phyloP scores from a whole-genome alignment of 2,329 filamentous ascomycete species.

The Xylariaceae sp. region DNA sequence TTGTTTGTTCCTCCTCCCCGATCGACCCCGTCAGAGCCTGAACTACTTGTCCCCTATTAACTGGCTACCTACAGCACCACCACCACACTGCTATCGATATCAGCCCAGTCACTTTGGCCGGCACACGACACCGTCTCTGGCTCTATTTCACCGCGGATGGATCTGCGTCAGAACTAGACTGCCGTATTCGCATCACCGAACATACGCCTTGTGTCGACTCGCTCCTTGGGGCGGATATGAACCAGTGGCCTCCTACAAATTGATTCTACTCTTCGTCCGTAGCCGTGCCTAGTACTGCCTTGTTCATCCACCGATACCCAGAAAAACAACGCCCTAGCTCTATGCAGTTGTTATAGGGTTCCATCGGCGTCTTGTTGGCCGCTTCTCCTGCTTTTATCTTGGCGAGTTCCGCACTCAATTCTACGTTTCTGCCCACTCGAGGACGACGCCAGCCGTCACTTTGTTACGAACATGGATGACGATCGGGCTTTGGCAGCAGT shows the following conservation, averaged over 20 bases:
- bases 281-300: slow-evolving; percentile 5
- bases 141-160: background rate
- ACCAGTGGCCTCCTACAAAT: slow-evolving; percentile 1
- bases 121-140: background rate
- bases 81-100: background rate
- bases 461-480: slow-evolving; percentile 42
- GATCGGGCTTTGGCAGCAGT: slow-evolving; percentile 50
- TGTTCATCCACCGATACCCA: slow-evolving; percentile 10
- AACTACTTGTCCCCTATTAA: slow-evolving; percentile 1
- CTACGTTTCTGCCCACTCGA: background rate
- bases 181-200: background rate
- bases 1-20: background rate
- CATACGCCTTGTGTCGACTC: slow-evolving; percentile 2
- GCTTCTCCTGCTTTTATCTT: slow-evolving; percentile 15
- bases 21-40: slow-evolving; percentile 1
- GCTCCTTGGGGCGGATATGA: slow-evolving; percentile 9
- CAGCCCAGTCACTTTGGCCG: slow-evolving; percentile 2
- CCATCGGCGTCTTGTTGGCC: slow-evolving; percentile 23
- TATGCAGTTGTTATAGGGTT: slow-evolving; percentile 25
- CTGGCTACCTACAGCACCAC: slow-evolving; percentile 1
- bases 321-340: slow-evolving; percentile 16
- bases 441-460: background rate
- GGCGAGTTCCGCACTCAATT: background rate
- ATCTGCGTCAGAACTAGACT: background rate
- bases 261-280: slow-evolving; percentile 13